Percentiles rank a stretch among this genome's conserved stretches.
Conservation (phyloP, 2,329 filamentous ascomycete genomes). For the Zasmidium citrigriseum region DNA sequence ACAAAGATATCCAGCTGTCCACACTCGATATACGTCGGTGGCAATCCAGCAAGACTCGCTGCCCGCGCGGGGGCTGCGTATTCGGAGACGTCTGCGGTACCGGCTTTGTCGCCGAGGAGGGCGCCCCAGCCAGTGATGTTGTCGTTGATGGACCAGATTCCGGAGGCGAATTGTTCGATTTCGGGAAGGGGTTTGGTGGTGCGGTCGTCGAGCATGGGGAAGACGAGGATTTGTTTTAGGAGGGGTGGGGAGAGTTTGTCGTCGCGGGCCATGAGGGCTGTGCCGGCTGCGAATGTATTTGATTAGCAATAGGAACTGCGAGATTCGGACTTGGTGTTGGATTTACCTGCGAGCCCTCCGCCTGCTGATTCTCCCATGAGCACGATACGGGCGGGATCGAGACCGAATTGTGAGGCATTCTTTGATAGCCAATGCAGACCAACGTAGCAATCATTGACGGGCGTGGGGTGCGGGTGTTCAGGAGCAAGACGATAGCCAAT, state of each 20-base stretch:
- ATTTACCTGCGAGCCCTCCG: slow-evolving; percentile 14
- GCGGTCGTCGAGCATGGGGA: slow-evolving; percentile 51
- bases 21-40: slow-evolving; percentile 47
- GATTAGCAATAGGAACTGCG: not conserved
- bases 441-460: slow-evolving; percentile 21
- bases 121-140: slow-evolving; percentile 46
- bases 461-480: slow-evolving; percentile 19
- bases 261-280: slow-evolving; percentile 26
- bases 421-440: slow-evolving; percentile 17
- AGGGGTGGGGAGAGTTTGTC: slow-evolving; percentile 18
- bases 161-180: slow-evolving; percentile 35
- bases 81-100: slow-evolving; percentile 18
- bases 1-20: slow-evolving; percentile 48
- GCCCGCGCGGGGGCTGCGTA: slow-evolving; percentile 27
- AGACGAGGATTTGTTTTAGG: slow-evolving; percentile 43
- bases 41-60: slow-evolving; percentile 36
- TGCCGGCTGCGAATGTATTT: slow-evolving; percentile 11
- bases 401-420: slow-evolving; percentile 13
- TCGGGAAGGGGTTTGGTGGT: slow-evolving; percentile 36
- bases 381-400: slow-evolving; percentile 16
- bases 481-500: slow-evolving; percentile 23
- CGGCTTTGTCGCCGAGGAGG: slow-evolving; percentile 35
- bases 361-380: slow-evolving; percentile 19
- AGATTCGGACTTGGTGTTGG: not conserved
- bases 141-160: slow-evolving; percentile 39